Conservation (phyloP, 2,329 filamentous ascomycete genomes). For the Colletotrichum gigasporum region DNA sequence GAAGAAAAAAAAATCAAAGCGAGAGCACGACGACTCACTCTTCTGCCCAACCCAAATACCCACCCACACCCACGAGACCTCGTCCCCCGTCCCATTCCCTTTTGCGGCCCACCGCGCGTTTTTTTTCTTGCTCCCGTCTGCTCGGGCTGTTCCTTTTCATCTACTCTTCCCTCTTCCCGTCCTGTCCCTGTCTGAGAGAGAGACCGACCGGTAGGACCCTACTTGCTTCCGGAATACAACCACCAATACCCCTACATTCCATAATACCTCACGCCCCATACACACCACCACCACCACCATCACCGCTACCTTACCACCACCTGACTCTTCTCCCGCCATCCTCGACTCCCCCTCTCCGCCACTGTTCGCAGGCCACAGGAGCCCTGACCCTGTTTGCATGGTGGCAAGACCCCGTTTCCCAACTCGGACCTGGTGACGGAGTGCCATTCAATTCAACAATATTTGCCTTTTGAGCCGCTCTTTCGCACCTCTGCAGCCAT, state of each 20-base stretch:
- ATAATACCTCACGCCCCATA: conserved; percentile 23
- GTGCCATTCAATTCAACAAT: conserved; percentile 19
- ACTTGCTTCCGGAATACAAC: conserved; percentile 32
- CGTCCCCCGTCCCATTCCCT: conserved; percentile 1
- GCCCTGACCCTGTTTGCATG: conserved; percentile 29
- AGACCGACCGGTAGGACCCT: conserved; percentile 32
- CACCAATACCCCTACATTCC: conserved; percentile 30
- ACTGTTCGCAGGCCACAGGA: conserved; percentile 11
- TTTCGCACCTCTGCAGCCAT: conserved; percentile 1
- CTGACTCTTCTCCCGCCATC: conserved; percentile 23
- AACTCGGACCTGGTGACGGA: conserved; percentile 28
- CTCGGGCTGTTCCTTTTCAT: conserved; percentile 29
- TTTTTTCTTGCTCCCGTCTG: conserved; percentile 10
- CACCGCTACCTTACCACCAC: conserved; percentile 25
- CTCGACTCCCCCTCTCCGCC: conserved; percentile 26
- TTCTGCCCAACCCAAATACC: conserved; percentile 37
- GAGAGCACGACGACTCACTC: background rate
- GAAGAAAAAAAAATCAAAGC: background rate
- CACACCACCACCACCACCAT: conserved; percentile 21
- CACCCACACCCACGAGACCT: conserved; percentile 29
- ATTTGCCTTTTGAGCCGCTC: conserved; percentile 24
- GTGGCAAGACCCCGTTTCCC: conserved; percentile 33
- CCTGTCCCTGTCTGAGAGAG: conserved; percentile 28
- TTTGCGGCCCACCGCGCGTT: conserved; percentile 26
- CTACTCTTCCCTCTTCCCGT: conserved; percentile 27